A percentile compares a stretch with the other conserved stretches of the same genome.
Conservation (phyloP, 2,329 filamentous ascomycete species). For the Penicillium sp. region DNA sequence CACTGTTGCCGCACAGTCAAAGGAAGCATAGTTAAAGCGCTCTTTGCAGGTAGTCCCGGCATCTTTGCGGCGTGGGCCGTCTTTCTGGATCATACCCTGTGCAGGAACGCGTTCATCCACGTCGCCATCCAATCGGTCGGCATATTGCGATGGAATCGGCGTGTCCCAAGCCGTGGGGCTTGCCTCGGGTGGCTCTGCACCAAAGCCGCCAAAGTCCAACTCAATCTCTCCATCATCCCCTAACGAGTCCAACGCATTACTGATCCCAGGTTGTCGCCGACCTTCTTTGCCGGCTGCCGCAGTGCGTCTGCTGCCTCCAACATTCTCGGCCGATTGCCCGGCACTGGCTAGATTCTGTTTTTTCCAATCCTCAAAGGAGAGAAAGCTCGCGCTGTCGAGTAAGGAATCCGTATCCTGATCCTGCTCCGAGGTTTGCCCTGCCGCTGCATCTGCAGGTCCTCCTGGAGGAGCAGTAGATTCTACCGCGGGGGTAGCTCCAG, state of each 20-base stretch:
- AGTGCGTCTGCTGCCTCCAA: conserved; percentile 54
- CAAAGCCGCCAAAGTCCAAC: conserved; percentile 64
- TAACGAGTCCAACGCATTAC: conserved; percentile 69
- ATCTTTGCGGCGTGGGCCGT: conserved; percentile 72
- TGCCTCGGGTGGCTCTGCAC: conserved; percentile 40
- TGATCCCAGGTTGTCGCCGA: conserved; percentile 50
- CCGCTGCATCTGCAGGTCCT: not conserved
- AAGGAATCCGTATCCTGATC: conserved; percentile 61
- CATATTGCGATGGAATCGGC: conserved; percentile 24
- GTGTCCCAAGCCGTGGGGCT: conserved; percentile 31
- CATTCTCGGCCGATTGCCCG: conserved; percentile 70
- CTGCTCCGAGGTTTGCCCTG: conserved; percentile 2
- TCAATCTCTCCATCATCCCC: conserved; percentile 88
- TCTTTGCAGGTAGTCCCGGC: conserved; percentile 97
- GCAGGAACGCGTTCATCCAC: conserved; percentile 28
- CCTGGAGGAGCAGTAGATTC: conserved; percentile 3
- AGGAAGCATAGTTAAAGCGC: conserved; percentile 94
- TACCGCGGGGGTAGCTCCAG: not conserved
- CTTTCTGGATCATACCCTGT: conserved; percentile 48
- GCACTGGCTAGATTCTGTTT: conserved; percentile 81
- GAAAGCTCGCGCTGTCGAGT: conserved; percentile 73
- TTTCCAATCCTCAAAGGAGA: conserved; percentile 99
- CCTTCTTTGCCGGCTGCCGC: conserved; percentile 48
- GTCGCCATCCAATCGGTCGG: not conserved
- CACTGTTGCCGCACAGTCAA: conserved; percentile 91